Base-by-base conservation (phyloP, 2,329 filamentous ascomycete genomes). In the Scedosporium dehoogii region DNA sequence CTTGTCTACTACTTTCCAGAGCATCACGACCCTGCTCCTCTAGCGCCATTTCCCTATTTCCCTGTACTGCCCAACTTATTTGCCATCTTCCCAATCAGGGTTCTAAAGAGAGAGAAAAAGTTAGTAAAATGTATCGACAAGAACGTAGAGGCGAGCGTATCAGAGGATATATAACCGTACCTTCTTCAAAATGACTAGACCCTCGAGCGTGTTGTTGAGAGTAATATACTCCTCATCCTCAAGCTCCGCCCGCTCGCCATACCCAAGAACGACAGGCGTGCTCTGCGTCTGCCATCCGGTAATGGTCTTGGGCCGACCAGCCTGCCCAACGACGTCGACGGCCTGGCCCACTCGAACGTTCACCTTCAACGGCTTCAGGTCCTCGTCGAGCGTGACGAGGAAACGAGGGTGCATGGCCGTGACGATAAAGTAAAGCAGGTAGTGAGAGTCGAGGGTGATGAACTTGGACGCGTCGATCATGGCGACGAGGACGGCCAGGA, bases 241-340 rank as follows among this genome's bases (percentile, higher is more conserved):
- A 59, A 99, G 80, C 80, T 99, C 94, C 9, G 94, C 94, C 70
- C 96, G 84, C 80, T 99, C 94, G 33, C 96, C 94, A 71, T 96
- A 89, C n/a, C 91, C 88, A 69, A 99, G 79, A 64, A 99, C 80
- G 57, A 99, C 94, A 0, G 94, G 94, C n/a, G 94, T 99, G 79
- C 91, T 97, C 81, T 99, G 94, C 67, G 94, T 99, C 78, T 99
- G 94, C 94, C 94, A 99, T 61, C 94, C 94, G 9, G 94, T 99
- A 70, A 99, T 99, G 2, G 94, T 99, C 87, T 99, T 97, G 68
- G 94, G 94, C 66, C 93, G 85, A 73, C 94, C 94, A 12, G 96
- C 94, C 75, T 97, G 94, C 60, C 94, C 96, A 48, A 99, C 94
- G 51, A 99, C 92, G 73, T 99, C 94, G 21, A 99, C 96, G 16